These are phyloP conservation scores for Eucalyptus leucophloia DNA, from an alignment of 345 rosid genomes.

Conservation along the genomic window DNA sequence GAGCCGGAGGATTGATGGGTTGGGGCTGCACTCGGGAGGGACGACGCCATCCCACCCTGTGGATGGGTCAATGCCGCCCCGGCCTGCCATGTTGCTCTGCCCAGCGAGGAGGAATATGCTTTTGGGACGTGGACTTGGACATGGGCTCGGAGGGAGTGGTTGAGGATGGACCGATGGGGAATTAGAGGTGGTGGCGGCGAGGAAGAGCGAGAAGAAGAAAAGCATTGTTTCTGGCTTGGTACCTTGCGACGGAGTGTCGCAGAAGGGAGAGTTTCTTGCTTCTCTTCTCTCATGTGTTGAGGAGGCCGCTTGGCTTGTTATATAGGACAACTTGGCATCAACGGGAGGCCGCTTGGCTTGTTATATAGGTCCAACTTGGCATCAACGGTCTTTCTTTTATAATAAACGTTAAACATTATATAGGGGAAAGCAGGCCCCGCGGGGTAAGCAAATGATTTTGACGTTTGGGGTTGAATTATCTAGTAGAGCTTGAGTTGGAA, in stretches of 20 bases:
- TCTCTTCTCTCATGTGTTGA: not conserved
- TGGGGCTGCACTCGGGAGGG: constrained; percentile 47
- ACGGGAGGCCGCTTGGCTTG: too few species aligned
- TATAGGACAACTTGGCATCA: not conserved
- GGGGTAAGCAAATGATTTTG: not conserved
- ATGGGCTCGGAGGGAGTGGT: not conserved
- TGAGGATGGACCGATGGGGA: not conserved
- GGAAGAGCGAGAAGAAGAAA: not conserved
- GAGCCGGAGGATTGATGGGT: constrained; percentile 40
- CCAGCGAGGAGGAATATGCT: constrained; percentile 62
- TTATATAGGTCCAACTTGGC: too few species aligned
- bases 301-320: not conserved
- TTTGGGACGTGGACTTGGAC: not conserved
- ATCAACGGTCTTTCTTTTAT: not conserved
- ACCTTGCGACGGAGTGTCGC: not conserved
- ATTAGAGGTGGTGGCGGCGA: not conserved
- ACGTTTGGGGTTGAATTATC: not conserved
- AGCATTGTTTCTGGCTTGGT: not conserved
- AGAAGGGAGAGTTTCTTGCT: not conserved
- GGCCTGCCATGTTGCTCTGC: constrained; percentile 98
- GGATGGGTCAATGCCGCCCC: constrained; percentile 56
- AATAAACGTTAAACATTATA: not conserved
- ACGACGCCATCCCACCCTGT: constrained; percentile 56
- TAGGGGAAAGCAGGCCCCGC: not conserved
- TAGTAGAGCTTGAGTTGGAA: not conserved